Evolutionary conservation across 345 rosid genomes (phyloP), one percentile per base, ranked within the genome.

Genomic region (Gossypium ekmanianum): DNA sequence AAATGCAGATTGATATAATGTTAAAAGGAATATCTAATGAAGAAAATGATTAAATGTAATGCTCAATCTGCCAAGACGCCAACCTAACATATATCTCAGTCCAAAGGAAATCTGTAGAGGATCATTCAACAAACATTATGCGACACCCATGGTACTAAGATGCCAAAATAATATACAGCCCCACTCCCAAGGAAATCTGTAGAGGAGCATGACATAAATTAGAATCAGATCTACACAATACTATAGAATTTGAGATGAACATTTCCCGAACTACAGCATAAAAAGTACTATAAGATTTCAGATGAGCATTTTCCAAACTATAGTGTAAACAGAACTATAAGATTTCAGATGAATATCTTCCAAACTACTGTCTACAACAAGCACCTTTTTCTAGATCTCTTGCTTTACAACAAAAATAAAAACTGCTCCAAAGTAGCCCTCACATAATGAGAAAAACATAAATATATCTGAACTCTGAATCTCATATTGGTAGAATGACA

Each of bases 151-250:
- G 70, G 69, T 11, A 22, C 26, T 44, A 66, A 44, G 70, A 44
- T 44, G 71, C 29, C 17, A 66, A 66, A 66, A 29, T 66, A 44
- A 44, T 11, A 44, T 9, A 66, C 20, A 18, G 48, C 20, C 52
- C 69, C 34, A 44, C 71, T 66, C 71, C n/a, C n/a, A 66, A 11
- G 10, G 55, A 45, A 20, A 66, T 44, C 54, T 20, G 55, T 66
- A 13, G 44, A 48, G 7, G 58, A 50, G 45, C 0, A 50, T 2
- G 44, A 20, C 8, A 69, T 13, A 69, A 69, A 69, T 12, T 69
- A 69, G 44, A 50, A 48, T 69, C 44, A 69, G n/a, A 69, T 24
- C 58, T 14, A 69, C 16, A 50, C 18, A 68, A 22, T 68, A 50
- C 22, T 22, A 6, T 50, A 51, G 8, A 13, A 48, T 47, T 68